Evolutionary conservation across 805 yeast genomes (phyloP), one percentile per base, ranked within the genome.

Genomic region (Metschnikowia peoriensis): DNA sequence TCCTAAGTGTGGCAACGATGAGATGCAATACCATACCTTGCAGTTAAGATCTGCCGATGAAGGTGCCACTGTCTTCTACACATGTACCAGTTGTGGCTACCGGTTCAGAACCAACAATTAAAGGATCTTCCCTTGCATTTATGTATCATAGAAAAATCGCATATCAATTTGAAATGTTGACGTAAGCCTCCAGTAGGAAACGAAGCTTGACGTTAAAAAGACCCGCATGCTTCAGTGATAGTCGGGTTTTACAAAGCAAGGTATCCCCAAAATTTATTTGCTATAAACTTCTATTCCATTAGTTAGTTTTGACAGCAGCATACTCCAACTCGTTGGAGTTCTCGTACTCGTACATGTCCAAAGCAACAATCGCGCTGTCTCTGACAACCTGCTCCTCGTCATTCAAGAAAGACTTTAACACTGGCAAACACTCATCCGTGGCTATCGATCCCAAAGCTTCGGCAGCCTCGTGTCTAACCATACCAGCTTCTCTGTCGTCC

Each of bases 401-500:
- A 60, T 82, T 76, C 63, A 92, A 79, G 69, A 88, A 88, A 43
- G 84, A 75, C 68, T 88, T 81, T 65, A 96, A 81, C 37, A 94
- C 86, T 14, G 97, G 97, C 59, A 93, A 78, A 38, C 93, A 96
- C 53, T 93, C 97, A 64, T 89, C 97, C 9, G 97, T 89, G 28
- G 97, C 98, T 67, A 94, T 94, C 29, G 96, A 83, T 28, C 99
- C 99, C 63, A 96, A 79, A 28, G 99, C 99, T 75, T 94, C 99
- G 28, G 98, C 99, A 53, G 98, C 99, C 75, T 94, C 99, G 68
- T 94, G 99, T 75, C 99, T 87, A 35, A 96, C 99, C 99, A 94
- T 94, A 58, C 96, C 96, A 49, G 96, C 98, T 75, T 94, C 97
- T 14, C 72, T 66, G 54, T 78, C 81, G 69, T 89, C 83, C 61